A percentile compares a stretch with the other conserved stretches of the same genome.
Conservation (phyloP, 2,329 filamentous ascomycete species). For the Lasiodiplodia sp. region DNA sequence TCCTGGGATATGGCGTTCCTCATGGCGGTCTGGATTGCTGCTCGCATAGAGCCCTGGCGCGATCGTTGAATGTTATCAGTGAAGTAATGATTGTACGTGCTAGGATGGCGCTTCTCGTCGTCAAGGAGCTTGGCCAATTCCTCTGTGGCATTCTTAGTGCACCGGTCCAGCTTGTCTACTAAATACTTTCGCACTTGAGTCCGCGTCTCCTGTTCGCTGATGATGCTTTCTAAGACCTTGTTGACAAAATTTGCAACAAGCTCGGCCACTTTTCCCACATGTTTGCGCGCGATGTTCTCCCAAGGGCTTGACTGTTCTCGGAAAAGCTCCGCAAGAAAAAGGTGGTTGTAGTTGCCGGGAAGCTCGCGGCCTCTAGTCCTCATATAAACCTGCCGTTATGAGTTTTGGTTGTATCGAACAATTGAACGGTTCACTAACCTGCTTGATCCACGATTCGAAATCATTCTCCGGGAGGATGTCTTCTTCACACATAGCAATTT, state of each 20-base stretch:
- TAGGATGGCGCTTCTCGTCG: conserved; percentile 20
- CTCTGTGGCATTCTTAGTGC: not conserved
- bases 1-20: not conserved
- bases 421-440: not conserved
- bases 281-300: not conserved
- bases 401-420: not conserved
- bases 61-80: conserved; percentile 30
- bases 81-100: conserved; percentile 32
- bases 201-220: not conserved
- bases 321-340: conserved; percentile 5
- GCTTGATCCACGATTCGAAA: conserved; percentile 6
- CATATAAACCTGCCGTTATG: not conserved
- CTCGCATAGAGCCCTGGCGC: not conserved
- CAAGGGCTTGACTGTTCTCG: conserved; percentile 1
- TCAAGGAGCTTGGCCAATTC: conserved; percentile 14
- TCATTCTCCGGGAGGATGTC: not conserved
- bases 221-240: not conserved
- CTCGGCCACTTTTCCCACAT: not conserved
- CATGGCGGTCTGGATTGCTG: not conserved
- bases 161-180: conserved; percentile 21
- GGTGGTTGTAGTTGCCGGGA: conserved; percentile 7
- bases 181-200: conserved; percentile 19
- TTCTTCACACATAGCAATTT: not conserved
- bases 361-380: not conserved
- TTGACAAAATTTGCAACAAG: not conserved